Base-by-base conservation (phyloP, 441 rosid species). In the Sinapis alba region DNA sequence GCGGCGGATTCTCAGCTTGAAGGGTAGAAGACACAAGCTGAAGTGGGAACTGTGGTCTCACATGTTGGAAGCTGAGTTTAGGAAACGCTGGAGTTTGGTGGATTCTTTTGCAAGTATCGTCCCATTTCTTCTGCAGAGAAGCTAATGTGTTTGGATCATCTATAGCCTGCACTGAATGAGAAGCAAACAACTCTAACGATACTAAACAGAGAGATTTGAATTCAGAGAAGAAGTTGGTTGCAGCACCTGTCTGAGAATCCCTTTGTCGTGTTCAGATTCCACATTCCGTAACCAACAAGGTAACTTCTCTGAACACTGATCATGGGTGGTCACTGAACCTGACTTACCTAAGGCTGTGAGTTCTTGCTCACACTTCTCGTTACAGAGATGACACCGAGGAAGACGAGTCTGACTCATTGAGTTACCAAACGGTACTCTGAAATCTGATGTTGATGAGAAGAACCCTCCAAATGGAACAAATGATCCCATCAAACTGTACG, bases 401-500 rank as follows among this genome's bases (percentile, higher is more conserved):
- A 65, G 62, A 36, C 64, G 24, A 30, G 75, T 38, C 51, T 82
- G 90, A 34, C 65, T 81, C 27, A 51, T 16, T 23, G 65, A 62
- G 76, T 58, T 76, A 71, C 79, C 78, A 26, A 71, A 69, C 30
- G 87, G 82, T 62, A 58, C 75, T 67, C 65, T 85, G 61, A 79
- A 83, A 79, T 90, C 97, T 11, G 88, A 75, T 1, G 92, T 76
- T 19, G 86, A 70, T 13, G 97, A 74, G 82, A 94, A 92, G 84
- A 92, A 89, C 36, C 98, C 97, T 72, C 89, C 94, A 79, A 94
- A 84, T 23, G 97, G 98, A 34, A 94, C 89, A 74, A 92, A 92
- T 0, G 99, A 94, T 75, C 86, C 92, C 97, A 92, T 84, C 84
- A 92, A 90, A 87, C 98, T 94, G 97, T 41, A 81, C 71, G 13